Evolutionary conservation across 805 yeast genomes (phyloP), one percentile per base, ranked within the genome.

Genomic region (Ogataea trehalophila): DNA sequence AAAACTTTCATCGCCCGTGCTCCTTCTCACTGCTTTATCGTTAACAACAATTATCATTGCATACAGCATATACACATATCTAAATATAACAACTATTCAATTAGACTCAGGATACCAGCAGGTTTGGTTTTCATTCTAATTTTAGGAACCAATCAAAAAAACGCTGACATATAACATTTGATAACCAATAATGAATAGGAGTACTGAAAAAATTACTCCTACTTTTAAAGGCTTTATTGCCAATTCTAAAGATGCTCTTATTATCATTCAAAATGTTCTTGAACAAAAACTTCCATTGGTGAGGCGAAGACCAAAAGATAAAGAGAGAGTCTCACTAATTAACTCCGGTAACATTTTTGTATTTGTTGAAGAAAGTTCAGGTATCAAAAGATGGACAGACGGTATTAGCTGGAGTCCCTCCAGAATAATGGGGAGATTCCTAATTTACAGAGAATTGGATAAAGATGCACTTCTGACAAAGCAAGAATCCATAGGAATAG

Each of bases 331-430:
- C 0, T 65, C 68, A 4, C 70, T 88, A 43, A 88, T 91, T 33
- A 69, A 73, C 46, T 81, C 89, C 9, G 97, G 97, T 0, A 80
- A 81, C 55, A 81, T 89, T 1, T 90, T 91, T 66, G 88, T 92
- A 1, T 90, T 91, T 60, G 78, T 85, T 42, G 96, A 91, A 65
- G 88, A 85, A 55, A 71, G 77, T 13, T 81, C 91, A 0, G 90
- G 92, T 3, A 90, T 91, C 50, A 87, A 86, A 62, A 74, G 98
- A 49, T 91, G 98, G 98, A 91, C 98, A 1, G 98, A 91, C 60
- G 96, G 97, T n/a, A 79, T 87, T 14, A 73, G 91, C 14, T 91
- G 98, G 98, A 81, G 91, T 2, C 96, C 97, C 0, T 85, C 95
- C 2, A 73, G 97, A 42, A 89, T 91, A 37, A 73, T 89, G 26